Evolutionary conservation across 768 basidiomycete species (phyloP).

Genomic region (Pulveroboletus frians): DNA sequence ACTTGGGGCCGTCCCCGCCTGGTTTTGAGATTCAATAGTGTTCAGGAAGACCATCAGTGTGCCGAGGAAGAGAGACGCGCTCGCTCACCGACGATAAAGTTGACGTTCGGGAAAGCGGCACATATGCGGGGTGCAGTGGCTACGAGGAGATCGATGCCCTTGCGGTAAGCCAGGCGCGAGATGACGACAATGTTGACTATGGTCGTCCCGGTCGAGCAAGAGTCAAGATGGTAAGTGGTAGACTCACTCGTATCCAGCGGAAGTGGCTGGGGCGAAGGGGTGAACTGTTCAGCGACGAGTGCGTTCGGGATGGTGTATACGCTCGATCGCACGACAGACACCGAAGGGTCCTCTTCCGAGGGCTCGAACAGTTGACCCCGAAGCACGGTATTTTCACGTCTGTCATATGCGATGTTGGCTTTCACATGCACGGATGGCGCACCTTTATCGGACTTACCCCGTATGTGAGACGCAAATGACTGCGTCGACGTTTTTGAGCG

Average conservation of each 20-base stretch:
- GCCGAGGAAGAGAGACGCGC: no score
- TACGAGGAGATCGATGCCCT: constrained; percentile 93
- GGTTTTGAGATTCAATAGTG: background rate
- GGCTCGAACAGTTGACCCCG: constrained; percentile 71
- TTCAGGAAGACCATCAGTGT: background rate
- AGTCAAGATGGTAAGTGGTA: no score
- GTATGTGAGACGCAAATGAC: constrained; percentile 97
- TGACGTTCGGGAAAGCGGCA: constrained; percentile 75
- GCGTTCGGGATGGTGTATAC: constrained; percentile 95
- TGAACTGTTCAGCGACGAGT: constrained; percentile 81
- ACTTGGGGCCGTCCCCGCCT: constrained; percentile 95
- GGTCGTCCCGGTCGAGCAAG: background rate
- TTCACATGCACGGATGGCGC: background rate
- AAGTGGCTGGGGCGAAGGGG: constrained; percentile 46
- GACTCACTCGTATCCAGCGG: constrained; percentile 52
- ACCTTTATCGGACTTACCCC: constrained; percentile 49
- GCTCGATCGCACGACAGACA: constrained; percentile 45
- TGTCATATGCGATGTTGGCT: constrained; percentile 26
- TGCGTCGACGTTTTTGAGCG: constrained; percentile 86
- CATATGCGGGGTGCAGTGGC: constrained; percentile 91
- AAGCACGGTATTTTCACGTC: constrained; percentile 96
- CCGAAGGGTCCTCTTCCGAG: constrained; percentile 38
- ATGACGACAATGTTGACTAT: constrained; percentile 89
- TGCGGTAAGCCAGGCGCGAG: constrained; percentile 88
- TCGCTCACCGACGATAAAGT: constrained; percentile 72